Percentiles rank a stretch among this genome's conserved stretches.
These are phyloP conservation scores for Cicer chorassanicum DNA, from an alignment of 306 rosid genomes.

Conservation along the genomic window DNA sequence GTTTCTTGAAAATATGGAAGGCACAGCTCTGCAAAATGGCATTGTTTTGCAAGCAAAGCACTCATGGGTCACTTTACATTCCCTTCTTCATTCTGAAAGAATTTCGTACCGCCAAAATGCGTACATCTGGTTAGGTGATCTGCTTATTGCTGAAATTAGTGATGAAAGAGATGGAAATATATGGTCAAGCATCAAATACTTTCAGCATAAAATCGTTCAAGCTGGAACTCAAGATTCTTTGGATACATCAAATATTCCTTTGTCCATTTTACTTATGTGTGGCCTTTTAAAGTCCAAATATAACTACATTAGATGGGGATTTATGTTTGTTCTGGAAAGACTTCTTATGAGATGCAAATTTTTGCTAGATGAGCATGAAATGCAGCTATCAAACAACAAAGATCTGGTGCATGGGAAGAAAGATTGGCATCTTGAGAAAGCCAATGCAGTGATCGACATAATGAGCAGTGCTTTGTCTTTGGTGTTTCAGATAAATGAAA, in stretches of 20 bases:
- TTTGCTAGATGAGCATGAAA: conserved; percentile 88
- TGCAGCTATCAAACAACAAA: conserved; percentile 58
- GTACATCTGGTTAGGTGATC: conserved; percentile 91
- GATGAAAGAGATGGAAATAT: conserved; percentile 67
- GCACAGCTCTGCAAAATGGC: conserved; percentile 62
- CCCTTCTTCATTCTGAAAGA: conserved; percentile 95
- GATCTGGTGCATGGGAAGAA: conserved; percentile 54
- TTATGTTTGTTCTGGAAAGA: conserved; percentile 89
- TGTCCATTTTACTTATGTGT: conserved; percentile 81
- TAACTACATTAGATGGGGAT: conserved; percentile 89
- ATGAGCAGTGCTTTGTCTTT: conserved; percentile 88
- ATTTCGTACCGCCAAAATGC: conserved; percentile 84
- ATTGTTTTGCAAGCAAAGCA: conserved; percentile 70
- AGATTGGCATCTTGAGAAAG: conserved; percentile 84
- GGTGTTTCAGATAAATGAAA: conserved; percentile 86
- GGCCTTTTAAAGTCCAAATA: conserved; percentile 90
- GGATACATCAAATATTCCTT: conserved; percentile 71
- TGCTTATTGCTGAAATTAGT: conserved; percentile 90
- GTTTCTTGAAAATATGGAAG: conserved; percentile 74
- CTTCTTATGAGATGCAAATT: conserved; percentile 94
- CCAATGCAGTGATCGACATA: conserved; percentile 90
- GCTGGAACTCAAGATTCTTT: conserved; percentile 78
- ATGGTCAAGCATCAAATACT: conserved; percentile 75
- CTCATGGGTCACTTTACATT: conserved; percentile 90
- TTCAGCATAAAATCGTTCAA: conserved; percentile 69